A percentile compares a stretch with the other conserved stretches of the same genome.
Evolutionary conservation across 768 basidiomycete genomes (phyloP).

Genomic region (Amanita rimosa): DNA sequence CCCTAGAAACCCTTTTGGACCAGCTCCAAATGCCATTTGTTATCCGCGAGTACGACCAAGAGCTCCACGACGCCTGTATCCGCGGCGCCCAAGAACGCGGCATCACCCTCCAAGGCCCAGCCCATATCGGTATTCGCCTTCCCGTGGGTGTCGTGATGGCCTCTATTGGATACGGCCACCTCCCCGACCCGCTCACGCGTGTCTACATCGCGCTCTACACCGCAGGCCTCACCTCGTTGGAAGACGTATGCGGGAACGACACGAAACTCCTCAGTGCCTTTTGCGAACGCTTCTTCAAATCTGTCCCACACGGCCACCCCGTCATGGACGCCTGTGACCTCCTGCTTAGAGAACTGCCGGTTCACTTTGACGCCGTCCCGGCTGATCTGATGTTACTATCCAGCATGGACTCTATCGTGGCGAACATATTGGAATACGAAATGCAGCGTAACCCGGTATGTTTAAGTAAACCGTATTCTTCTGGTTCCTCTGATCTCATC

Average conservation of each 20-base stretch:
- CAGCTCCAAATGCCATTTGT: background rate
- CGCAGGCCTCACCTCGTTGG: constrained; percentile 22
- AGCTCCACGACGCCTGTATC: constrained; percentile 12
- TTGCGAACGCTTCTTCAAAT: constrained; percentile 18
- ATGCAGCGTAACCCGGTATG: background rate
- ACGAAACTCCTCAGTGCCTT: constrained; percentile 19
- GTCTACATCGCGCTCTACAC: constrained; percentile 29
- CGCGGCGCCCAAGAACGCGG: constrained; percentile 14
- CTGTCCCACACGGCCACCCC: constrained; percentile 16
- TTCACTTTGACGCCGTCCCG: constrained; percentile 16
- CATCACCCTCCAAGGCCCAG: constrained; percentile 14
- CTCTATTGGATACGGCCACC: constrained; percentile 16
- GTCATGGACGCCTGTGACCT: constrained; percentile 22
- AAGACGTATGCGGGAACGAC: constrained; percentile 22
- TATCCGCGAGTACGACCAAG: constrained; percentile 1
- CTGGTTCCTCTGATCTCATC: no score
- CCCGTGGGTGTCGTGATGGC: constrained; percentile 20
- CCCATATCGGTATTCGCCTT: constrained; percentile 16
- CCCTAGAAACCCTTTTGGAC: background rate
- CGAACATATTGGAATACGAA: constrained; percentile 11
- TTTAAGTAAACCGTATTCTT: no score
- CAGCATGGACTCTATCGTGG: constrained; percentile 23
- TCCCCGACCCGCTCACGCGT: constrained; percentile 16
- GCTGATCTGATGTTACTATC: constrained; percentile 25
- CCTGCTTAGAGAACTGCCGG: constrained; percentile 18